phyloP scores from a whole-genome alignment of 306 rosid genomes.

The Biancaea sappan region DNA sequence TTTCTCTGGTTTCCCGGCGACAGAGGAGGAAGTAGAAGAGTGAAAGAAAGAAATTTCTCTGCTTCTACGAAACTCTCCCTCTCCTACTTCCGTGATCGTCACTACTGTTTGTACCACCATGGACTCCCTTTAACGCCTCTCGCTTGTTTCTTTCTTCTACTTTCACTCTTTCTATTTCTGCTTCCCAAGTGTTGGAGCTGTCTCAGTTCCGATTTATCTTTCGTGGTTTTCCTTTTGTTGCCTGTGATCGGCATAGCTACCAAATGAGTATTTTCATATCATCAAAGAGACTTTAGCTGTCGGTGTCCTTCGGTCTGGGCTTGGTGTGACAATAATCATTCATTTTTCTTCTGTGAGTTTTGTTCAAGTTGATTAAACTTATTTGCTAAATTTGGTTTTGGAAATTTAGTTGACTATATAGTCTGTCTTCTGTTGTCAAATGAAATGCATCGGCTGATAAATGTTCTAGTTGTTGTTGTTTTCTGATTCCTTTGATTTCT shows the following conservation, averaged over 20 bases:
- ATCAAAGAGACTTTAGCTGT: slow-evolving; percentile 25
- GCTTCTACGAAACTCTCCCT: slow-evolving; percentile 82
- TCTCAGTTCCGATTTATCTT: slow-evolving; percentile 23
- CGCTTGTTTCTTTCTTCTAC: background rate
- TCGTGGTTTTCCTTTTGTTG: background rate
- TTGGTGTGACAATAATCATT: slow-evolving; percentile 31
- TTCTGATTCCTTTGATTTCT: background rate
- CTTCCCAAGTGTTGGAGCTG: slow-evolving; percentile 35
- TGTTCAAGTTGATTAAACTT: slow-evolving; percentile 13
- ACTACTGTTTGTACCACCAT: slow-evolving; percentile 34
- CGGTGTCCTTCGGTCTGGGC: slow-evolving; percentile 35
- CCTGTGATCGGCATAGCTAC: slow-evolving; percentile 36
- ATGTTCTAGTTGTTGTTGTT: background rate
- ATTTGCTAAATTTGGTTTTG: no score
- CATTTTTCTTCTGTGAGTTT: slow-evolving; percentile 2
- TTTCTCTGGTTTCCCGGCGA: slow-evolving; percentile 77
- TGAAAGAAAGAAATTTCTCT: slow-evolving; percentile 78
- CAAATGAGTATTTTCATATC: slow-evolving; percentile 47
- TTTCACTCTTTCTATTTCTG: background rate
- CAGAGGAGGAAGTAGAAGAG: slow-evolving; percentile 82
- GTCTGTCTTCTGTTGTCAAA: slow-evolving; percentile 3
- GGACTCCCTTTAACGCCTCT: slow-evolving; percentile 39
- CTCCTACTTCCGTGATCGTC: slow-evolving; percentile 46
- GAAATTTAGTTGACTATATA: slow-evolving; percentile 1
- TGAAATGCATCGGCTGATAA: slow-evolving; percentile 18